Base-by-base conservation (phyloP, 176 grass and related monocot species). In the Poa pratensis region DNA sequence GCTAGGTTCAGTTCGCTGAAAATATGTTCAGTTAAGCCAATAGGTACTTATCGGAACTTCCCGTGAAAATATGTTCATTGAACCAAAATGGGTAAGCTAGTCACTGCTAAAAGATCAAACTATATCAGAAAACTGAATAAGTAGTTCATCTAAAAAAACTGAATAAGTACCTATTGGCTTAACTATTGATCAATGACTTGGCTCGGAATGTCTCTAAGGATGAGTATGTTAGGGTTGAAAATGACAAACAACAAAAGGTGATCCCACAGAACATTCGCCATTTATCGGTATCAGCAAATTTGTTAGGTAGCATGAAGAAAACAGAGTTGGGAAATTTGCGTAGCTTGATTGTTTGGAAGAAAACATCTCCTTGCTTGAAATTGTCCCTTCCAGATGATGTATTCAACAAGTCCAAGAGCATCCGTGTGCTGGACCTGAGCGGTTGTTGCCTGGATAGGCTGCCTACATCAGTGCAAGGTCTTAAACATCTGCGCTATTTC, bases 151-250 rank as follows among this genome's bases (percentile, higher is more conserved):
- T n/a, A n/a, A n/a, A n/a, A n/a, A 53, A 53, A 51, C 15, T 51
- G 15, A 17, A 51, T 51, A 53, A 53, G 51, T 18, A 53, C 51
- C 51, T 53, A 18, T 53, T 53, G 51, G 4, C 16, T 53, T 53
- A 53, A 53, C n/a, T n/a, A n/a, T n/a, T 91, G 69, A 88, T 94
- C 50, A 88, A 88, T 84, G 86, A 91, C 51, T 54, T 94, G 65
- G 92, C 89, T 62, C 59, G 48, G 51, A 67, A 85, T 70, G 86
- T 94, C 20, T 86, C 92, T 0, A 86, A 88, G 65, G 86, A 84
- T 37, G 89, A 94, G 18, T 88, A 86, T 61, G 24, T 48, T 40
- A 91, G 89, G 79, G 40, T 91, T 39, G 84, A 94, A 70, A 84
- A 40, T 81, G 69, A 87, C 0, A 77, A 66, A 7, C 49, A 78